Percentiles rank a stretch among this genome's conserved stretches.
Evolutionary conservation across 2,329 filamentous ascomycete genomes (phyloP).

Genomic region (Calonectria leucothoes): DNA sequence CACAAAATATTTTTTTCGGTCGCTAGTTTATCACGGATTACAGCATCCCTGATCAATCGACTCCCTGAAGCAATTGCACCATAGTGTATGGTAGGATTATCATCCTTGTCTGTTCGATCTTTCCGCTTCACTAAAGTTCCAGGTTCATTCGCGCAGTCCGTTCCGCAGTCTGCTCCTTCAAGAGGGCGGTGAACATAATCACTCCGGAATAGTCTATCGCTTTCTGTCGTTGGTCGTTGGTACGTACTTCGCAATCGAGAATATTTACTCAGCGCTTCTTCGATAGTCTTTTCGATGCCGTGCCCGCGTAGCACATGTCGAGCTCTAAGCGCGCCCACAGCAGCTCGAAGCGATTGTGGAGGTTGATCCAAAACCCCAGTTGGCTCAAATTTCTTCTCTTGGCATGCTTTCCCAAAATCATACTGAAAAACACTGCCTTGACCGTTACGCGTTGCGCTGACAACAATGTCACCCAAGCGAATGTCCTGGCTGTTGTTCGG

Average conservation of each 20-base stretch:
- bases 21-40: too few species aligned
- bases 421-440: not conserved
- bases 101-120: too few species aligned
- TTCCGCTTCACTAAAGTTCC: too few species aligned
- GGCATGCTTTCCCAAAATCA: not conserved
- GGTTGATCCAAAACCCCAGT: not conserved
- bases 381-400: not conserved
- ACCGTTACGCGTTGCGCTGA: not conserved
- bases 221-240: not conserved
- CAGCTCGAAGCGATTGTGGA: not conserved
- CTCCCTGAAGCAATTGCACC: too few species aligned
- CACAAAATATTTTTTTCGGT: not conserved
- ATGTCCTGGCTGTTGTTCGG: not conserved
- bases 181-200: too few species aligned
- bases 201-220: too few species aligned
- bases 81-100: not conserved
- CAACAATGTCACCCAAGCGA: not conserved
- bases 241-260: too few species aligned
- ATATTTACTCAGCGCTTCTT: not conserved
- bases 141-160: too few species aligned
- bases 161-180: too few species aligned
- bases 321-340: not conserved
- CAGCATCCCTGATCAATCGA: too few species aligned
- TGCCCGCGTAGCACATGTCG: not conserved
- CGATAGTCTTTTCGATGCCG: not conserved